phyloP scores from a whole-genome alignment of 805 yeast species.

The Ogataea pini region DNA sequence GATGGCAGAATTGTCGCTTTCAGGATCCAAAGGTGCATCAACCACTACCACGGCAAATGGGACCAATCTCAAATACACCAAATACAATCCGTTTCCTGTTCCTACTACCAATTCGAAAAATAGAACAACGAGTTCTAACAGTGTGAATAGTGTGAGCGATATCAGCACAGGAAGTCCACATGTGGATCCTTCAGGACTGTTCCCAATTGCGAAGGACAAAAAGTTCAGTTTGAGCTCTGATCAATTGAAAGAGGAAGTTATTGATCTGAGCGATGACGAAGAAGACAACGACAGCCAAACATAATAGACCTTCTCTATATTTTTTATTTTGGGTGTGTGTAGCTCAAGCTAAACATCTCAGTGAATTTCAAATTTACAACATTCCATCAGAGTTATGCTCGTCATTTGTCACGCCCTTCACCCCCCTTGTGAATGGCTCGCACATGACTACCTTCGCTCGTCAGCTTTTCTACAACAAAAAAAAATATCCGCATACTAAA shows the following conservation, averaged over 20 bases:
- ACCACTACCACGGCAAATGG: slow-evolving; percentile 7
- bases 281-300: not conserved
- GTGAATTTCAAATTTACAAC: no score
- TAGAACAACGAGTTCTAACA: slow-evolving; percentile 14
- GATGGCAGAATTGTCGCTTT: slow-evolving; percentile 4
- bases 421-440: no score
- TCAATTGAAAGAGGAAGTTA: slow-evolving; percentile 25
- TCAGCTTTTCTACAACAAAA: not conserved
- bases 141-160: slow-evolving; percentile 8
- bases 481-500: not conserved
- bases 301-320: not conserved
- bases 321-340: no score
- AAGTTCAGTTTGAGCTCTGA: slow-evolving; percentile 22
- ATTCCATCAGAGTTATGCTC: no score
- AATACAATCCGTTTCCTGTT: slow-evolving; percentile 26
- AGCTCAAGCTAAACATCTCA: no score
- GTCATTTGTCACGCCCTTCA: no score
- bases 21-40: not conserved
- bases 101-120: slow-evolving; percentile 1
- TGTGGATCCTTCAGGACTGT: not conserved
- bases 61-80: slow-evolving; percentile 11
- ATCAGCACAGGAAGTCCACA: slow-evolving; percentile 1
- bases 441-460: not conserved
- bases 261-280: slow-evolving; percentile 28
- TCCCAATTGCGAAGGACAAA: slow-evolving; percentile 6